Evolutionary conservation across 768 basidiomycete species (phyloP).

Genomic region (Pleurotus platypus): DNA sequence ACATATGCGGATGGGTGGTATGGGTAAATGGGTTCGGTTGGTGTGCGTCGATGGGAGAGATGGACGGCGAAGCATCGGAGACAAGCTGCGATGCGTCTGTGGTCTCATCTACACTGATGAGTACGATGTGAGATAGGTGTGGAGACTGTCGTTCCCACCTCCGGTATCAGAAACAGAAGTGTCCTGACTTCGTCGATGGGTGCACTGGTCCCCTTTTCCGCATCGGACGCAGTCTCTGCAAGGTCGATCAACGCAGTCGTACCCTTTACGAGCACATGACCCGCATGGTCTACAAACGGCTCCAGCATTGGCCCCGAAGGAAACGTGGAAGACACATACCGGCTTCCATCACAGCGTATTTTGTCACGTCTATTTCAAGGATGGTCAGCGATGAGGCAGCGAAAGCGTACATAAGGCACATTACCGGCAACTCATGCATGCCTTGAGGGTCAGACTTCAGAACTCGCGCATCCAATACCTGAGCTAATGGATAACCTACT

Average conservation of each 20-base stretch:
- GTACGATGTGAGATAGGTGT: neutral
- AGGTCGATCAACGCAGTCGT: conserved; percentile 48
- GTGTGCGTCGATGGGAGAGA: conserved; percentile 5
- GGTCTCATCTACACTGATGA: conserved; percentile 3
- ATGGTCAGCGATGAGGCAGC: conserved; percentile 10
- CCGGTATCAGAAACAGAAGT: conserved; percentile 18
- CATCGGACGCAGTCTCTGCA: conserved; percentile 42
- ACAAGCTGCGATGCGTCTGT: conserved; percentile 4
- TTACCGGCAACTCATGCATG: conserved; percentile 60
- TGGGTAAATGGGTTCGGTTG: conserved; percentile 6
- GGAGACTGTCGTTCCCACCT: conserved; percentile 12
- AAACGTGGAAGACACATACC: conserved; percentile 29
- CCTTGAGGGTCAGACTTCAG: conserved; percentile 31
- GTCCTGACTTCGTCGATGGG: conserved; percentile 30
- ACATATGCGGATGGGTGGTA: neutral
- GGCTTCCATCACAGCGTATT: conserved; percentile 55
- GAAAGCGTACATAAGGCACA: conserved; percentile 6
- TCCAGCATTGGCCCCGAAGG: conserved; percentile 2
- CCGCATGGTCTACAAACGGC: conserved; percentile 40
- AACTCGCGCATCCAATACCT: conserved; percentile 11
- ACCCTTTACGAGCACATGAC: conserved; percentile 46
- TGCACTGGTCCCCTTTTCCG: conserved; percentile 42
- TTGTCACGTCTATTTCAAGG: conserved; percentile 49
- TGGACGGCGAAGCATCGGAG: conserved; percentile 8
- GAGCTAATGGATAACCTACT: conserved; percentile 30